phyloP scores from a whole-genome alignment of 768 basidiomycete genomes.

The Xerocomellus chrysenteron region DNA sequence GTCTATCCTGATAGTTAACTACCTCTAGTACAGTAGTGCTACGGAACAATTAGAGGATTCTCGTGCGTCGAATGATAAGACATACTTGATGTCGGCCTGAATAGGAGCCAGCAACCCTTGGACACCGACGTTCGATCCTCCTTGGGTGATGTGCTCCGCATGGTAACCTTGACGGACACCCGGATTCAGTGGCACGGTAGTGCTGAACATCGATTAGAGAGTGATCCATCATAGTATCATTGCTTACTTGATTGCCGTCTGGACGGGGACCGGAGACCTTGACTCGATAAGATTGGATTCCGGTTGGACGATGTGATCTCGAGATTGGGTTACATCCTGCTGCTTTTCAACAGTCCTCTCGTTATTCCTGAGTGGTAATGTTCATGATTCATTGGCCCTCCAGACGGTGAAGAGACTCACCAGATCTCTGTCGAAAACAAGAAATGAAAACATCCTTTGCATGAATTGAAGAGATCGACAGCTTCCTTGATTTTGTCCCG shows the following conservation, averaged over 20 bases:
- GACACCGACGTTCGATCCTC: neutral
- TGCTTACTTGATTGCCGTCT: neutral
- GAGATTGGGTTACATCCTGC: neutral
- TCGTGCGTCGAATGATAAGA: neutral
- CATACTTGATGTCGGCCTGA: neutral
- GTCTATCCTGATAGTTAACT: neutral
- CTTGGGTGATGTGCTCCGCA: neutral
- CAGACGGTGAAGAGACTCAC: neutral
- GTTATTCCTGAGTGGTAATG: neutral
- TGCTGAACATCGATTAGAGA: neutral
- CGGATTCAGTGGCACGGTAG: neutral
- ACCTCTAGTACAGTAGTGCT: neutral
- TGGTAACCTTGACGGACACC: too few species aligned
- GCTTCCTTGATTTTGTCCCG: neutral
- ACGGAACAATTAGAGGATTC: neutral
- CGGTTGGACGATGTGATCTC: neutral
- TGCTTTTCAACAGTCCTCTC: neutral
- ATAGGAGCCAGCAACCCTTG: too few species aligned
- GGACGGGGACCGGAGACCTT: too few species aligned
- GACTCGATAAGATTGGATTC: too few species aligned
- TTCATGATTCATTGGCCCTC: neutral
- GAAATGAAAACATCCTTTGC: neutral
- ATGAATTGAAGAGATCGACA: neutral
- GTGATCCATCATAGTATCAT: too few species aligned
- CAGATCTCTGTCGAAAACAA: neutral